Conservation (phyloP, 805 yeast genomes). For the Teunomyces panamensis region DNA sequence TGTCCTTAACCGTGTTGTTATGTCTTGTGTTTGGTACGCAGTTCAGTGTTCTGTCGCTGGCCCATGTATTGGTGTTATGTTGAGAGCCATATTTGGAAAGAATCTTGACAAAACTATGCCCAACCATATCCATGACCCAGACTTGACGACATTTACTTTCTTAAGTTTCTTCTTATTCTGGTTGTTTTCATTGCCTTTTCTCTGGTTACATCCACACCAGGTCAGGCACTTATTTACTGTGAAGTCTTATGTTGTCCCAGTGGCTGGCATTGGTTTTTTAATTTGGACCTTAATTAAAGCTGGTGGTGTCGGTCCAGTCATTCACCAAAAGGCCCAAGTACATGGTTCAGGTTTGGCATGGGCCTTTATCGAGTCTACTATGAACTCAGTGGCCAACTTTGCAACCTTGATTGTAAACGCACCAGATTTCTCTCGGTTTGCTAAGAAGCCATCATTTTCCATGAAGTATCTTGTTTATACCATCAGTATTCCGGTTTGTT, state of each 20-base stretch:
- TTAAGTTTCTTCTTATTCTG: slow-evolving; percentile 80
- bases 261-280: slow-evolving; percentile 79
- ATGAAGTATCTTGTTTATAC: slow-evolving; percentile 45
- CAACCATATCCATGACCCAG: slow-evolving; percentile 55
- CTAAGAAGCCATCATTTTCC: slow-evolving; percentile 44
- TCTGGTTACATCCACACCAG: slow-evolving; percentile 78
- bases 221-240: slow-evolving; percentile 81
- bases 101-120: slow-evolving; percentile 61
- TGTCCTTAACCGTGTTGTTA: slow-evolving; percentile 78
- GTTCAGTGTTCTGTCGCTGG: slow-evolving; percentile 87
- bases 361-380: slow-evolving; percentile 75
- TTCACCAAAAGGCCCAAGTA: slow-evolving; percentile 49
- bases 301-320: slow-evolving; percentile 72
- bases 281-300: slow-evolving; percentile 84
- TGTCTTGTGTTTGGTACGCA: slow-evolving; percentile 86
- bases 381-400: slow-evolving; percentile 82
- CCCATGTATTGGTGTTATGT: slow-evolving; percentile 73
- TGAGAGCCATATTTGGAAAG: slow-evolving; percentile 67
- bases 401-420: slow-evolving; percentile 87
- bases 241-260: slow-evolving; percentile 74
- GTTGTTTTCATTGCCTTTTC: slow-evolving; percentile 73
- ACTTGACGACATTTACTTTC: slow-evolving; percentile 70
- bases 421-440: slow-evolving; percentile 86
- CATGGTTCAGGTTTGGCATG: slow-evolving; percentile 67
- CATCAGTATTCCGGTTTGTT: slow-evolving; percentile 70